Percentiles rank a stretch among this genome's conserved stretches.
phyloP scores from a whole-genome alignment of 192 early-diverging fungal species.

The Diversispora eburnea region DNA sequence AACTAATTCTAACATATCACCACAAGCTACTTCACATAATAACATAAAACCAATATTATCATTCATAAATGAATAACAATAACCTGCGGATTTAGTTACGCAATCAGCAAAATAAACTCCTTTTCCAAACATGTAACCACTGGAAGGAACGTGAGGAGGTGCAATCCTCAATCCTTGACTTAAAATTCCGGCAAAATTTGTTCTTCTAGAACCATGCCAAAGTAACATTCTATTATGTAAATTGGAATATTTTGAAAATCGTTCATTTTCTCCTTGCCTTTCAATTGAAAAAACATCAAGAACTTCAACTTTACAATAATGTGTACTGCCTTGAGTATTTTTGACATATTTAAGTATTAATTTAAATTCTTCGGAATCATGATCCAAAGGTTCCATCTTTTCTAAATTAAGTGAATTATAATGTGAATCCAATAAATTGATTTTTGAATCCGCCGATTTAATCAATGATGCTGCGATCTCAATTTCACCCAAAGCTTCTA shows the following conservation, averaged over 20 bases:
- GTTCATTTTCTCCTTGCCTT: slow-evolving; percentile 54
- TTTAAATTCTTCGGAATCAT: slow-evolving; percentile 48
- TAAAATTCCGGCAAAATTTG: slow-evolving; percentile 75
- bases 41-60: slow-evolving; percentile 58
- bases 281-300: slow-evolving; percentile 52
- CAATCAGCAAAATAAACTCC: slow-evolving; percentile 84
- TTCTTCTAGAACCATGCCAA: slow-evolving; percentile 76
- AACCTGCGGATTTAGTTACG: slow-evolving; percentile 71
- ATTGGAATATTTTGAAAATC: slow-evolving; percentile 44
- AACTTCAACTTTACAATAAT: slow-evolving; percentile 45
- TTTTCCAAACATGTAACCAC: slow-evolving; percentile 74
- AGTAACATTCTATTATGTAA: slow-evolving; percentile 65
- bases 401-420: slow-evolving; percentile 55
- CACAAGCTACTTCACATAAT: slow-evolving; percentile 77
- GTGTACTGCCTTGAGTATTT: slow-evolving; percentile 66
- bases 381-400: slow-evolving; percentile 51
- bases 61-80: slow-evolving; percentile 46
- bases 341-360: slow-evolving; percentile 57
- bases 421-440: slow-evolving; percentile 60
- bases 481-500: slow-evolving; percentile 66
- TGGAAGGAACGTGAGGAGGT: slow-evolving; percentile 69
- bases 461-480: slow-evolving; percentile 61
- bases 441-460: slow-evolving; percentile 34
- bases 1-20: slow-evolving; percentile 48
- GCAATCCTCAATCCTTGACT: slow-evolving; percentile 62